Conservation (phyloP, 192 early-diverging fungal genomes). For the Phycomyces nitens region DNA sequence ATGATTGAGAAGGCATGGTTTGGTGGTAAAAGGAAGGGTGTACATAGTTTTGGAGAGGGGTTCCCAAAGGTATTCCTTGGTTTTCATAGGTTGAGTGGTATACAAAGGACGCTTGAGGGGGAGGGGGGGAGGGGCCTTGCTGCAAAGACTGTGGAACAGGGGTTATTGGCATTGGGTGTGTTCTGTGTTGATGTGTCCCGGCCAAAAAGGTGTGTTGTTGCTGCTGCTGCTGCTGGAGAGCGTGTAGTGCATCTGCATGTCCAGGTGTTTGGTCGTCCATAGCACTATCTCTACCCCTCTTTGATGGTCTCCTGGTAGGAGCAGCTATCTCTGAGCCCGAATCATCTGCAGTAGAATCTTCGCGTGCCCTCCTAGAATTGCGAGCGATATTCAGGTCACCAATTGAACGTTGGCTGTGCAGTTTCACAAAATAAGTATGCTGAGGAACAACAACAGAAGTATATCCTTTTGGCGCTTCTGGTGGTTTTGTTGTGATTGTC, state of each 20-base stretch:
- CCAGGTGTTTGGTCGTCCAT: not conserved
- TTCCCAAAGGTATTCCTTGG: not conserved
- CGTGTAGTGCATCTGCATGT: not conserved
- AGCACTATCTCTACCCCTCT: not conserved
- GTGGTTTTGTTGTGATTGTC: not conserved
- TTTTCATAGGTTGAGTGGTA: constrained; percentile 1
- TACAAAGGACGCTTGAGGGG: not conserved
- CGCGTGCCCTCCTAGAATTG: constrained; percentile 4
- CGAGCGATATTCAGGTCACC: constrained; percentile 4
- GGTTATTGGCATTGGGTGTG: not conserved
- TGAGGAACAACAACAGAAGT: constrained; percentile 10
- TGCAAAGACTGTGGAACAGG: not conserved
- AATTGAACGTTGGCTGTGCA: constrained; percentile 16
- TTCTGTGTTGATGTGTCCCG: not conserved
- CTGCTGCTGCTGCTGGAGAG: not conserved
- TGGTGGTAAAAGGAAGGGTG: constrained; percentile 2
- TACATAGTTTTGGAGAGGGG: constrained; percentile 2
- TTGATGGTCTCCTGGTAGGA: not conserved
- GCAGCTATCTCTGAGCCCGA: not conserved
- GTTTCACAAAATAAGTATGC: constrained; percentile 19
- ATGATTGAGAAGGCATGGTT: not conserved
- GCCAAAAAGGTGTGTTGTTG: not conserved
- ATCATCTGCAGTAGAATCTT: constrained; percentile 1
- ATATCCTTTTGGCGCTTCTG: constrained; percentile 16
- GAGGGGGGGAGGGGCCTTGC: not conserved